Evolutionary conservation across 2,329 filamentous ascomycete species (phyloP).

Genomic region (Sclerotinia spermophila): DNA sequence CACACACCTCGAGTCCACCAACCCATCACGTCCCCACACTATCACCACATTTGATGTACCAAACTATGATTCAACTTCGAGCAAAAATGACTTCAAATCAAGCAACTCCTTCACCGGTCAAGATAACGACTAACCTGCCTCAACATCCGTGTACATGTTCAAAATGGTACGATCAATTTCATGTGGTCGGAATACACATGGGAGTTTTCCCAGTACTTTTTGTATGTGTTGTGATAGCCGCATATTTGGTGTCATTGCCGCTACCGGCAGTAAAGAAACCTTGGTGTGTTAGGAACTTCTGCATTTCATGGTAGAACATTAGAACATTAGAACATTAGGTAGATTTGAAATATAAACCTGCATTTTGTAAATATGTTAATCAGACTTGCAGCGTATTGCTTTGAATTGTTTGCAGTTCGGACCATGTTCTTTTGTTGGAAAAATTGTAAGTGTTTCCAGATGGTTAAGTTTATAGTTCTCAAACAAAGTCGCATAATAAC

Average conservation of each 20-base stretch:
- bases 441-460: fast-evolving
- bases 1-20: neutral
- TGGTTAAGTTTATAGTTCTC: too few relatives aligned
- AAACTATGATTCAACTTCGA: neutral
- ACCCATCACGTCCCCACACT: neutral
- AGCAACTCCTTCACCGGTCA: neutral
- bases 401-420: too few relatives aligned
- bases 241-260: neutral
- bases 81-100: neutral
- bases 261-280: neutral
- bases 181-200: neutral
- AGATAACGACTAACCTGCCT: neutral
- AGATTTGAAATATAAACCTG: neutral
- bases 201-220: neutral
- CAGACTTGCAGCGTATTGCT: too few relatives aligned
- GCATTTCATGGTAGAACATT: too few relatives aligned
- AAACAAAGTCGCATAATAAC: too few relatives aligned
- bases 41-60: neutral
- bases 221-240: neutral
- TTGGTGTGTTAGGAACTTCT: neutral
- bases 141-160: neutral
- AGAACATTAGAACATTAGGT: neutral
- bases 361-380: too few relatives aligned
- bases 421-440: fast-evolving
- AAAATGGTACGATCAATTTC: neutral